A percentile compares a stretch with the other conserved stretches of the same genome.
phyloP scores from a whole-genome alignment of 805 yeast species.

The Wickerhamomyces canadensis region DNA sequence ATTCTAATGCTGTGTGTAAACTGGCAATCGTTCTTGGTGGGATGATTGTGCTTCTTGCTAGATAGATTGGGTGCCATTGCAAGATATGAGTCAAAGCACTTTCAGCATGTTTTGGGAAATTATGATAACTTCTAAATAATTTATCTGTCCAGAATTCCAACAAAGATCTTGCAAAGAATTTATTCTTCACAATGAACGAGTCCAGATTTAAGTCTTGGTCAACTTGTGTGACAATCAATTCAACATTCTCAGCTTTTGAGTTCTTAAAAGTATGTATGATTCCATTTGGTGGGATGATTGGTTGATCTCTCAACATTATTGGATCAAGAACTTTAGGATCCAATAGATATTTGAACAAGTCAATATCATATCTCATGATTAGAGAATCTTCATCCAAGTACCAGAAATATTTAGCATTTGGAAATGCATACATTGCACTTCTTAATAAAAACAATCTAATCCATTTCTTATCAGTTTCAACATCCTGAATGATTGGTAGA shows the following conservation, averaged over 20 bases:
- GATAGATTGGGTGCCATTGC: slow-evolving; percentile 89
- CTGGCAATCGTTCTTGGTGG: slow-evolving; percentile 56
- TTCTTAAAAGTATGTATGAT: slow-evolving; percentile 63
- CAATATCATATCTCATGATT: slow-evolving; percentile 64
- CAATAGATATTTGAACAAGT: slow-evolving; percentile 55
- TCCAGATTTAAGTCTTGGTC: slow-evolving; percentile 56
- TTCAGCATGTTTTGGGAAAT: slow-evolving; percentile 53
- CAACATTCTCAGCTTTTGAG: slow-evolving; percentile 47
- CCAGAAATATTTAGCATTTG: slow-evolving; percentile 88
- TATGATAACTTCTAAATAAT: slow-evolving; percentile 56
- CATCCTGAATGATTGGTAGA: slow-evolving; percentile 48
- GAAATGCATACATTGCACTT: slow-evolving; percentile 93
- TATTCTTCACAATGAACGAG: slow-evolving; percentile 69
- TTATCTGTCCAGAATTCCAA: slow-evolving; percentile 80
- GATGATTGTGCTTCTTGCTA: slow-evolving; percentile 68
- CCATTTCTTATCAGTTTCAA: slow-evolving; percentile 51
- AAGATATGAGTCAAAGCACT: slow-evolving; percentile 79
- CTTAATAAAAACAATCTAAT: slow-evolving; percentile 57
- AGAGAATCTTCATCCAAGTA: slow-evolving; percentile 74
- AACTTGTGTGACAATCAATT: slow-evolving; percentile 66
- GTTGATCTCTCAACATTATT: slow-evolving; percentile 61
- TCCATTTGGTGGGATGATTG: slow-evolving; percentile 67
- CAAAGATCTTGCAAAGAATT: slow-evolving; percentile 56
- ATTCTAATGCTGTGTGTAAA: slow-evolving; percentile 32
- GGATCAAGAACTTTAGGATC: slow-evolving; percentile 56